phyloP scores from a whole-genome alignment of 495 filamentous ascomycete genomes.

The Aspergillus diversus region DNA sequence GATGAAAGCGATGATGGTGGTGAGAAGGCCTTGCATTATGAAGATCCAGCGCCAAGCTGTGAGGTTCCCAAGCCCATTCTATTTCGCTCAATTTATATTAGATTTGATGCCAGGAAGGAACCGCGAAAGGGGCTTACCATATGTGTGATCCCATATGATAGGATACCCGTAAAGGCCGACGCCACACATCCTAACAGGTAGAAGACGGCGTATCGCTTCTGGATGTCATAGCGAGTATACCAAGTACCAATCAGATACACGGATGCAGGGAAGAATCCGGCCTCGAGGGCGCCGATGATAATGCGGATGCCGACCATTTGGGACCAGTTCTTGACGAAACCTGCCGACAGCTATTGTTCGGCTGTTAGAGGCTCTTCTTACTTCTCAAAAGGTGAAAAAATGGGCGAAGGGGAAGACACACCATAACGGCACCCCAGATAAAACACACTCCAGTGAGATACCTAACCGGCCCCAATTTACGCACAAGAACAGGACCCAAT shows the following conservation, averaged over 20 bases:
- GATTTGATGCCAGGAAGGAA: not conserved
- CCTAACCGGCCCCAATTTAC: slow-evolving; percentile 24
- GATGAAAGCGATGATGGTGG: slow-evolving; percentile 29
- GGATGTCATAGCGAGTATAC: slow-evolving; percentile 53
- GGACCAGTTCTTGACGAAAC: slow-evolving; percentile 14
- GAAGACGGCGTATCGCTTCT: slow-evolving; percentile 59
- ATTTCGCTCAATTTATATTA: too few relatives aligned
- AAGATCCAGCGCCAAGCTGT: slow-evolving; percentile 30
- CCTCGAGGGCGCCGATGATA: slow-evolving; percentile 15
- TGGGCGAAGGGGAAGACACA: not conserved
- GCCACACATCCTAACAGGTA: slow-evolving; percentile 61
- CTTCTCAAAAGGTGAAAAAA: too few relatives aligned
- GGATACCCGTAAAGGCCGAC: slow-evolving; percentile 58
- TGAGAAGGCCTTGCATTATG: slow-evolving; percentile 37
- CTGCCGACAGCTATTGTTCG: slow-evolving; percentile 8
- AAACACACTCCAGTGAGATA: slow-evolving; percentile 24
- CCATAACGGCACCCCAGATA: slow-evolving; percentile 18
- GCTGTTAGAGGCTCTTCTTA: too few relatives aligned
- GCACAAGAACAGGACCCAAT: slow-evolving; percentile 26
- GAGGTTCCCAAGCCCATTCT: slow-evolving; percentile 29
- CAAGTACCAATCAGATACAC: slow-evolving; percentile 60
- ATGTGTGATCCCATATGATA: slow-evolving; percentile 61
- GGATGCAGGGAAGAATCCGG: slow-evolving; percentile 56
- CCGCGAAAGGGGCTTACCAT: slow-evolving; percentile 30
- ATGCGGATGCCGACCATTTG: slow-evolving; percentile 16